phyloP scores from a whole-genome alignment of 1,284 basidiomycete genomes.

The Pyrrhoderma noxium region DNA sequence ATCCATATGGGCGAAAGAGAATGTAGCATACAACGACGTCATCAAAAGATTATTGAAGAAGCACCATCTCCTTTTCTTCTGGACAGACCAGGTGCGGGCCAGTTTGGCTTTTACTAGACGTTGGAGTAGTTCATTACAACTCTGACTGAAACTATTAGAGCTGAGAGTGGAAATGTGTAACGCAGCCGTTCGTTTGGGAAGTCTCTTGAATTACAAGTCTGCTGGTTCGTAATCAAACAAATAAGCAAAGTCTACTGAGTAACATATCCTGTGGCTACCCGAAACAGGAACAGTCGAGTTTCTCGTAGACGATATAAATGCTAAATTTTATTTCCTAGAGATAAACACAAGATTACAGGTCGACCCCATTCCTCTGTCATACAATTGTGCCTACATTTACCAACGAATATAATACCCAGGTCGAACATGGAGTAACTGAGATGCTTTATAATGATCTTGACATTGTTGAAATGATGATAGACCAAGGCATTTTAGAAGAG shows the following conservation, averaged over 20 bases:
- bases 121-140: not conserved
- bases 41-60: conserved; percentile 74
- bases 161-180: conserved; percentile 41
- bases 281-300: conserved; percentile 58
- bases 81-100: conserved; percentile 32
- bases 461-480: conserved; percentile 60
- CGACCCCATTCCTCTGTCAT: not conserved
- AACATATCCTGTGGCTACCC: not conserved
- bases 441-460: conserved; percentile 50
- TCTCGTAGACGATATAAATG: conserved; percentile 49
- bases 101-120: not conserved
- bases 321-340: conserved; percentile 64
- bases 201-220: conserved; percentile 48
- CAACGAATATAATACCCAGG: conserved; percentile 28
- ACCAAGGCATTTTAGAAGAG: conserved; percentile 38
- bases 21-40: conserved; percentile 61
- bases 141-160: conserved; percentile 25
- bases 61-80: conserved; percentile 48
- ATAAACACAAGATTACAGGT: conserved; percentile 69
- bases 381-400: not conserved
- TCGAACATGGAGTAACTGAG: conserved; percentile 69
- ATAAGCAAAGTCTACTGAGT: not conserved
- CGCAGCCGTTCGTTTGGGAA: conserved; percentile 46
- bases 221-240: conserved; percentile 35
- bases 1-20: conserved; percentile 68